Percentiles rank a stretch among this genome's conserved stretches.
These are phyloP conservation scores for Leishmania turanica DNA, from an alignment of 208 protist genomes.

Conservation along the genomic window DNA sequence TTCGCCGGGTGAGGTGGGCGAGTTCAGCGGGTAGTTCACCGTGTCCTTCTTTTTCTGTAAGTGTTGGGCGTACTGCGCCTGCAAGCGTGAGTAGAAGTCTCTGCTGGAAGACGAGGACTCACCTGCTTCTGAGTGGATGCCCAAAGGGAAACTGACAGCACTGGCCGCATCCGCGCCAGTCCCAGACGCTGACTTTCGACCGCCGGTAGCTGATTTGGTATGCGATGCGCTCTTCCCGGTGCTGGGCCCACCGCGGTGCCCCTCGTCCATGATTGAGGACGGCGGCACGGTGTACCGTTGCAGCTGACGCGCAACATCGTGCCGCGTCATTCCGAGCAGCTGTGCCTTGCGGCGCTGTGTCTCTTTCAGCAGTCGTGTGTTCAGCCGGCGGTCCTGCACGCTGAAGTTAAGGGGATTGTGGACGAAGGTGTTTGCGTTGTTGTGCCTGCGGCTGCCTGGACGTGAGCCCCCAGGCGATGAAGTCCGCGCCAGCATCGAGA, in stretches of 20 bases:
- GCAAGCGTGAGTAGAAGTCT: conserved; percentile 24
- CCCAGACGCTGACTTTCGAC: background rate
- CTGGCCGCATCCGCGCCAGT: background rate
- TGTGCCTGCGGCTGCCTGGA: conserved; percentile 8
- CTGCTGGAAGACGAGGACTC: background rate
- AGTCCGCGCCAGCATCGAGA: background rate
- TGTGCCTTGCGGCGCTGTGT: conserved; percentile 54
- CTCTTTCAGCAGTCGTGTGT: conserved; percentile 55
- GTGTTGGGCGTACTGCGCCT: conserved; percentile 12
- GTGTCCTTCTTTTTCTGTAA: background rate
- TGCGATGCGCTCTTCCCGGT: background rate
- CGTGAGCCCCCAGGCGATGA: background rate
- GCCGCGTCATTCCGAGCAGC: conserved; percentile 48
- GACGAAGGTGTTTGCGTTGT: background rate
- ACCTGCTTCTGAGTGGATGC: background rate
- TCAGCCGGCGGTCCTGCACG: conserved; percentile 73
- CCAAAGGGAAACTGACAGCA: background rate
- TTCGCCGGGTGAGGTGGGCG: background rate
- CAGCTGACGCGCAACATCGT: conserved; percentile 58
- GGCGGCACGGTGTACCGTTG: conserved; percentile 30
- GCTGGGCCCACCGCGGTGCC: background rate
- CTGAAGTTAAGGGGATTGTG: conserved; percentile 38
- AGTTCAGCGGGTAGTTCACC: background rate
- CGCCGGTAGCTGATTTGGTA: background rate
- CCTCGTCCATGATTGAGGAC: conserved; percentile 44